Conservation (phyloP, 257 asterid species). For the Eucommia ulmoides region DNA sequence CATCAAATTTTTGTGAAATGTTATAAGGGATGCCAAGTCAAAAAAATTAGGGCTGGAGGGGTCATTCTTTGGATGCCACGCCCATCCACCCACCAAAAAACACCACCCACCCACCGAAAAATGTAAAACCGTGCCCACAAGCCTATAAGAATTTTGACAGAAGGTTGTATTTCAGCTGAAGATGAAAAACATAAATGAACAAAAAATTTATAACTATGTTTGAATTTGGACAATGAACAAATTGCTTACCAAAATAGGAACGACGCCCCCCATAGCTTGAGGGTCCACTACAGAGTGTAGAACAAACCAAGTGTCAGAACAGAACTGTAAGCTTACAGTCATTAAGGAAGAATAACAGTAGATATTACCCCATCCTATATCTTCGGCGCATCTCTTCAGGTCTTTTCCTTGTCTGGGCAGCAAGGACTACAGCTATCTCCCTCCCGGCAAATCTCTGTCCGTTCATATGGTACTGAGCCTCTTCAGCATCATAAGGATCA, state of each 20-base stretch:
- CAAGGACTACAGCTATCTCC: conserved; percentile 25
- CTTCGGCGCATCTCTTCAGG: conserved; percentile 27
- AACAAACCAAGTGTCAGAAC: background rate
- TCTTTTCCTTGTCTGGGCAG: conserved; percentile 24
- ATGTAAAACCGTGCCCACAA: too few species aligned
- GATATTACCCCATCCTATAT: conserved; percentile 10
- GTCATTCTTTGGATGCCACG: too few species aligned
- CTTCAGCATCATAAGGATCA: conserved; percentile 22
- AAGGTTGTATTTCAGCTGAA: too few species aligned
- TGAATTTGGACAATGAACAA: background rate
- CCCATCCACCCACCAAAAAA: too few species aligned
- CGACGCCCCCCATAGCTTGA: conserved; percentile 14
- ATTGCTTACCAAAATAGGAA: conserved; percentile 13
- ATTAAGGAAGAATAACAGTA: background rate
- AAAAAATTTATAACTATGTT: too few species aligned
- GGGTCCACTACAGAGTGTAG: conserved; percentile 13
- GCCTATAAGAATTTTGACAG: too few species aligned
- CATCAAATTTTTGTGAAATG: too few species aligned
- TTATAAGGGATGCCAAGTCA: too few species aligned
- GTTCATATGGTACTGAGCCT: conserved; percentile 27
- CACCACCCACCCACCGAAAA: too few species aligned
- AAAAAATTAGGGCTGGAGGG: too few species aligned
- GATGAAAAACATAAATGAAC: too few species aligned
- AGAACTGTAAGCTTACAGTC: background rate
- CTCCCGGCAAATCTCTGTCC: conserved; percentile 23